These are phyloP conservation scores for Ceratobasidium sp. DNA, from an alignment of 1,284 basidiomycete genomes.

Conservation along the genomic window DNA sequence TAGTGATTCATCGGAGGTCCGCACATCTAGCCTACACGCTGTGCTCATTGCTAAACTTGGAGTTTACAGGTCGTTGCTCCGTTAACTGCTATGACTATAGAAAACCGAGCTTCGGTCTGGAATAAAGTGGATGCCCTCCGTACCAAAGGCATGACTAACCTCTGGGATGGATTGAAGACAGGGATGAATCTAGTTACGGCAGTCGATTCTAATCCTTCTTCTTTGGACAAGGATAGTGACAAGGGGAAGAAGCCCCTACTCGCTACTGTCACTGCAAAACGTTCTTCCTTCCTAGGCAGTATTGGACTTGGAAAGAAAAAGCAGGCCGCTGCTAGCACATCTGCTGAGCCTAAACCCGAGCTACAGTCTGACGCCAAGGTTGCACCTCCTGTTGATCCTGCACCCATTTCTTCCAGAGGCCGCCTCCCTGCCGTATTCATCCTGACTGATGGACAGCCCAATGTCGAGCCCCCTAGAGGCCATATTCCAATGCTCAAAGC, in stretches of 20 bases:
- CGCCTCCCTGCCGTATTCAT: conserved; percentile 48
- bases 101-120: conserved; percentile 39
- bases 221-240: neutral
- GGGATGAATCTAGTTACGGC: conserved; percentile 50
- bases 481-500: conserved; percentile 49
- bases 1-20: conserved; percentile 47
- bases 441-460: conserved; percentile 50
- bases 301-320: conserved; percentile 35
- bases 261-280: conserved; percentile 1
- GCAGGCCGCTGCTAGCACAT: neutral
- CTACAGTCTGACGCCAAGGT: neutral
- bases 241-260: neutral
- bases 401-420: neutral
- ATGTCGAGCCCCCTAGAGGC: conserved; percentile 48
- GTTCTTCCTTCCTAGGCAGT: neutral
- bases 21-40: neutral
- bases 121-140: conserved; percentile 45
- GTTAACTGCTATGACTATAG: conserved; percentile 44
- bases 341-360: conserved; percentile 5
- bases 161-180: conserved; percentile 50
- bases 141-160: conserved; percentile 48
- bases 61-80: conserved; percentile 24
- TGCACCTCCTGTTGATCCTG: neutral
- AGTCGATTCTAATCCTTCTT: neutral
- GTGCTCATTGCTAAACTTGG: neutral